phyloP scores from a whole-genome alignment of 768 basidiomycete species.

The Gloeostereum incarnatum region DNA sequence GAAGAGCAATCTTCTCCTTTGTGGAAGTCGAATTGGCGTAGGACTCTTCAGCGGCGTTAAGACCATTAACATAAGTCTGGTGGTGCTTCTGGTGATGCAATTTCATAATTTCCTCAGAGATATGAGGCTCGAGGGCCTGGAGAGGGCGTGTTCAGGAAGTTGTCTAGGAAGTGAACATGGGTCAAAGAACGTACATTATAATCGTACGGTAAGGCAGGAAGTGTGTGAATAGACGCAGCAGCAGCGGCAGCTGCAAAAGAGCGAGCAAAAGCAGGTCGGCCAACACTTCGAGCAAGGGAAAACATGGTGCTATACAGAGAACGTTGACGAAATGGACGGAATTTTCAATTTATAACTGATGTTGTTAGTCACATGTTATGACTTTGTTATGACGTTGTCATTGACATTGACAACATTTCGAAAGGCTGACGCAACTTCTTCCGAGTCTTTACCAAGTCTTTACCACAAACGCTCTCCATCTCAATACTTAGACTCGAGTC shows the following conservation, averaged over 20 bases:
- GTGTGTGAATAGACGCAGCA: constrained; percentile 50
- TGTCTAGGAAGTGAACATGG: not conserved
- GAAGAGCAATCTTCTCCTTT: constrained; percentile 74
- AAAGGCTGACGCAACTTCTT: no score
- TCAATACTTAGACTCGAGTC: no score
- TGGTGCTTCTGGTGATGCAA: constrained; percentile 91
- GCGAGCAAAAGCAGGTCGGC: constrained; percentile 36
- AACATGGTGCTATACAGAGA: constrained; percentile 29
- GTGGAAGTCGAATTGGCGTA: constrained; percentile 57
- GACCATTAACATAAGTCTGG: constrained; percentile 87
- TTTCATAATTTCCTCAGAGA: constrained; percentile 89
- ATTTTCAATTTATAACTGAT: no score
- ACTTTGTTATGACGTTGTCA: no score
- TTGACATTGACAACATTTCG: no score
- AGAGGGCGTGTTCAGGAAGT: not conserved
- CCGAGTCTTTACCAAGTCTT: no score
- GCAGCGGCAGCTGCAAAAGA: constrained; percentile 30
- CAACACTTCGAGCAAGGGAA: constrained; percentile 30
- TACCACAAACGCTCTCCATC: no score
- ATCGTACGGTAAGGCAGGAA: constrained; percentile 71
- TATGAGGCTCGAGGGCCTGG: constrained; percentile 86
- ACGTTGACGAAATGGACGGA: not conserved
- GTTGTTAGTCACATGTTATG: no score
- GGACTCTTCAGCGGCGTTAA: constrained; percentile 89
- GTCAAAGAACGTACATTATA: constrained; percentile 56